Evolutionary conservation across 441 rosid species (phyloP), one percentile per base, ranked within the genome.

Genomic region (Pelargonium australe): DNA sequence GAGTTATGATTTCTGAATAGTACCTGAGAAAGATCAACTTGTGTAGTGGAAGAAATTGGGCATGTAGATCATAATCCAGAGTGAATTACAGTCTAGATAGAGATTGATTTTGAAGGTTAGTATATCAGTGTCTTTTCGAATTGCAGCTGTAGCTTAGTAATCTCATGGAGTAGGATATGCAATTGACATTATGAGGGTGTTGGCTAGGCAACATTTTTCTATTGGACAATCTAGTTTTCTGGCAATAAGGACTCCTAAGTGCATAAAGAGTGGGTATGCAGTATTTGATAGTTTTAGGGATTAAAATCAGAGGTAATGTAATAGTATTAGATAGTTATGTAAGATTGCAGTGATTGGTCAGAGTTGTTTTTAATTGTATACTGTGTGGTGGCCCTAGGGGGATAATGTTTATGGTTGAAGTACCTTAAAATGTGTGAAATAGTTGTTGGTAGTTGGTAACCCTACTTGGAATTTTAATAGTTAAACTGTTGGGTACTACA

Each of bases 391-490:
- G 40, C 40, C 40, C 61, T 55, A 55, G 20, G 7, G 20, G 61
- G 9, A 16, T 19, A 55, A 55, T 55, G 19, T 9, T 14, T 19
- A 14, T 55, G 40, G 16, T 55, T 55, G 61, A 55, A 16, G 20
- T 55, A 55, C 61, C 20, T 55, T 55, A 55, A 14, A 55, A 55
- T 55, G 7, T 55, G 61, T 55, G 61, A 55, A 14, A 5, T 55
- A 55, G 61, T 55, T 55, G 61, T 16, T 55, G 61, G 20, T 55
- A 16, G 62, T 55, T 14, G 61, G 61, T 55, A 16, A 55, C 16
- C 19, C 61, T 55, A 4, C 7, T 55, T 55, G 20, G 61, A 55
- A 14, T 55, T 14, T 55, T 55, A 55, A 55, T 19, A 55, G 14
- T 12, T 47, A 16, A 55, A 55, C 23, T 55, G 25, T 55, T 55